Percentiles rank a stretch among this genome's conserved stretches.
phyloP scores from a whole-genome alignment of 345 rosid genomes.

The Kernera saxatilis region DNA sequence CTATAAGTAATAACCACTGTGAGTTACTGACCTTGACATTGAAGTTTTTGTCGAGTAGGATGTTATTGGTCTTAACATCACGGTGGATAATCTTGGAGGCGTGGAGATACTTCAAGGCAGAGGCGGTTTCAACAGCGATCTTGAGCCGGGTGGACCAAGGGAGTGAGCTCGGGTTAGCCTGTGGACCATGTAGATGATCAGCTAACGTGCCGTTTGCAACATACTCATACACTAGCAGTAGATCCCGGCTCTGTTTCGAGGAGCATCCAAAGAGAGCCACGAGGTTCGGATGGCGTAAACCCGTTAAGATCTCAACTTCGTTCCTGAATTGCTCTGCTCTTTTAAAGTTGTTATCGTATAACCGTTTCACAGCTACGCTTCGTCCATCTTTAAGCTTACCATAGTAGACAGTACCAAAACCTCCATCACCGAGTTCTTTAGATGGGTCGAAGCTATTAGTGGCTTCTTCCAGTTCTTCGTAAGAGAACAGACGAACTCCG shows the following conservation, averaged over 20 bases:
- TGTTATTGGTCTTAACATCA: constrained; percentile 85
- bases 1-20: not conserved
- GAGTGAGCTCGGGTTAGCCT: constrained; percentile 55
- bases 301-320: constrained; percentile 69
- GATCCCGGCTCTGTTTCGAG: constrained; percentile 66
- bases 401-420: constrained; percentile 80
- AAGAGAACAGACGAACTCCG: constrained; percentile 58
- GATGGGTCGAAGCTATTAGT: constrained; percentile 63
- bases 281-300: constrained; percentile 63
- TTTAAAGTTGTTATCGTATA: constrained; percentile 69
- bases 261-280: constrained; percentile 84
- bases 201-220: constrained; percentile 86
- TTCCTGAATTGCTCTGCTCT: constrained; percentile 80
- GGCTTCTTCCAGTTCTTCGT: constrained; percentile 61
- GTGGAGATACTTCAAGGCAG: constrained; percentile 74
- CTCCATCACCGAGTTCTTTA: constrained; percentile 86
- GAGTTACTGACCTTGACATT: constrained; percentile 44
- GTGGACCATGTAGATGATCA: constrained; percentile 71
- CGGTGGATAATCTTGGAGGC: constrained; percentile 73
- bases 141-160: constrained; percentile 61
- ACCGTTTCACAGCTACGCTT: constrained; percentile 76
- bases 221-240: constrained; percentile 78
- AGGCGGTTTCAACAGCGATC: constrained; percentile 82
- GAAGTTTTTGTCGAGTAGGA: constrained; percentile 70
- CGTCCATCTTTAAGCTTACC: constrained; percentile 88